Evolutionary conservation across 2,329 filamentous ascomycete species (phyloP), one percentile per base, ranked within the genome.

Genomic region (Gremmenia infestans): DNA sequence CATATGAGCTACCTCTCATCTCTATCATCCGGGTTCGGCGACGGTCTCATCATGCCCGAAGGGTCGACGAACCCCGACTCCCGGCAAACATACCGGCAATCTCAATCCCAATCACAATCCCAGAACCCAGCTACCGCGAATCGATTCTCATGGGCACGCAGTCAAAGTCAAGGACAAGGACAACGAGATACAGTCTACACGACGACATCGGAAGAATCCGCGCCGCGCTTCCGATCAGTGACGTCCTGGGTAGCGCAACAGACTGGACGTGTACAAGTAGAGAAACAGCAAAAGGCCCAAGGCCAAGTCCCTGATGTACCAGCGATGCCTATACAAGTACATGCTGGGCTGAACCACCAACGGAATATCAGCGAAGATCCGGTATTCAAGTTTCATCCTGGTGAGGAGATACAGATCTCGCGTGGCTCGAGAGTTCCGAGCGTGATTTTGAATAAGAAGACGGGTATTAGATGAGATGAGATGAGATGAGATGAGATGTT

Each of bases 211-310:
- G 56, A 61, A 11, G 69, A 70, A 9, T 60, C 67, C 8, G 63
- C 80, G 5, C 74, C 80, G 14, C 76, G 78, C 4, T 87, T 85
- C 67, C 76, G 81, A 37, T 78, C 75, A 6, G 74, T 87, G 54
- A 77, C 74, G 54, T 85, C 81, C 32, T 88, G 85, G 85, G 83
- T 88, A 2, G 78, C 78, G 61, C 82, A 87, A 65, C 84, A 87
- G 68, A 78, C 78, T 8, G 78, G 78, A 2, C 76, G 81, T 2
- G 28, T 32, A 32, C 28, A 32, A 32, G 68, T 83, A 32, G 76
- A 76, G 63, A 73, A 77, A 25, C 76, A 75, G 2, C 72, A 76
- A 62, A 72, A 74, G 54, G 73, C 72, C 37, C 25, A 51, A 14
- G 39, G 25, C 6, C 48, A n/a, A 45, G 43, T 23, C 46, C 65